Conservation (phyloP, 1,284 basidiomycete genomes). For the Cutaneotrichosporon sp. region DNA sequence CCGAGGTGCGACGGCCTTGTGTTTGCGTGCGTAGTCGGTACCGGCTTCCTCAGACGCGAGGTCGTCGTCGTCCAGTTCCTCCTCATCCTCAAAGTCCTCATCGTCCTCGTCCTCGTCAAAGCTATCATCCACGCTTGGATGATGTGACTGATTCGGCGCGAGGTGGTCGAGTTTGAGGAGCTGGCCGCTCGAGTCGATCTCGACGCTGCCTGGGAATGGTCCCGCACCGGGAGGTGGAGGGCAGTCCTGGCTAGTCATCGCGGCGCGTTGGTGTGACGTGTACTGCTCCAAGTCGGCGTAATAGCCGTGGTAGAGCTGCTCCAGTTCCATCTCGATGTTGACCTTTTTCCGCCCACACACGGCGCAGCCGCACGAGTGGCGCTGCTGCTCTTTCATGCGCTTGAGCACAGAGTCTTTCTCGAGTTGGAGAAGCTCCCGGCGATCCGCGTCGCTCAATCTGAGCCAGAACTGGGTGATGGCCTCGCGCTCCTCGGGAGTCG, state of each 20-base stretch:
- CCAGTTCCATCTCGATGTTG: conserved; percentile 98
- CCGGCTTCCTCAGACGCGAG: conserved; percentile 67
- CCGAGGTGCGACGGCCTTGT: conserved; percentile 33
- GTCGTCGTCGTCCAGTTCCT: conserved; percentile 62
- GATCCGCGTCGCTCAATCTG: conserved; percentile 79
- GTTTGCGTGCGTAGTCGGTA: conserved; percentile 40
- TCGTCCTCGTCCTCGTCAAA: conserved; percentile 49
- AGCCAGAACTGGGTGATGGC: conserved; percentile 98
- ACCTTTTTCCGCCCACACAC: conserved; percentile 97
- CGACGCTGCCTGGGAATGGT: conserved; percentile 96
- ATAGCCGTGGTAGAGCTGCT: conserved; percentile 99
- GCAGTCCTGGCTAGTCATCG: conserved; percentile 76
- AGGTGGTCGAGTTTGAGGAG: conserved; percentile 66
- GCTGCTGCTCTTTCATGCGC: conserved; percentile 99
- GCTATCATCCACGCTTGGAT: conserved; percentile 47
- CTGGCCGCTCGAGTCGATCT: conserved; percentile 85
- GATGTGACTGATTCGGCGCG: conserved; percentile 54
- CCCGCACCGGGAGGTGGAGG: conserved; percentile 92
- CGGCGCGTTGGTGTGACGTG: conserved; percentile 93
- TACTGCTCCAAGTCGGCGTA: conserved; percentile 99
- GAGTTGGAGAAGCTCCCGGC: conserved; percentile 85
- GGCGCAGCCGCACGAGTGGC: conserved; percentile 90
- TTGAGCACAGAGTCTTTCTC: conserved; percentile 95
- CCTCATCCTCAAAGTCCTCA: conserved; percentile 50
- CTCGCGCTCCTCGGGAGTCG: conserved; percentile 86